These are phyloP conservation scores for Rhododendron vialii DNA, from an alignment of 148 eudicot genomes.

Conservation along the genomic window DNA sequence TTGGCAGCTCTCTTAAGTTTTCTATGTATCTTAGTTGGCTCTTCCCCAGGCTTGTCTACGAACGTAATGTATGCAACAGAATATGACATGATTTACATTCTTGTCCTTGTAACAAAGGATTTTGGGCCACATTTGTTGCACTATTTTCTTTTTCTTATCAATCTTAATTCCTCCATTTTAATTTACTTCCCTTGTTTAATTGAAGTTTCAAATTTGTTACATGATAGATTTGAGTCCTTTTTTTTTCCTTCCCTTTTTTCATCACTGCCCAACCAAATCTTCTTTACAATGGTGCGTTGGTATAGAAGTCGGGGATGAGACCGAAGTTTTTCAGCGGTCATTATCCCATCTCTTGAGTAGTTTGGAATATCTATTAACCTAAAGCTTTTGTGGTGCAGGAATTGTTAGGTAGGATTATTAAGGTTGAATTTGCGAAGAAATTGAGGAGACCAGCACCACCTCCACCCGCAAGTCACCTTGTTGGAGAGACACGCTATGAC, in stretches of 20 bases:
- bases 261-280: not conserved
- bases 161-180: not conserved
- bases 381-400: constrained; percentile 43
- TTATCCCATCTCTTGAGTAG: not conserved
- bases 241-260: not conserved
- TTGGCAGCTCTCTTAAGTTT: not conserved
- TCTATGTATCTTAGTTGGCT: not conserved
- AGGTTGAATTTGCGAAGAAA: constrained; percentile 64
- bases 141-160: not conserved
- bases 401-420: constrained; percentile 57
- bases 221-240: not conserved
- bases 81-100: not conserved
- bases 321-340: not conserved
- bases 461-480: constrained; percentile 30
- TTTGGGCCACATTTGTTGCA: not conserved
- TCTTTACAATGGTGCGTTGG: not conserved
- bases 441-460: constrained; percentile 60
- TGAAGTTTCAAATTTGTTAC: not conserved
- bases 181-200: not conserved
- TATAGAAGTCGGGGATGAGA: not conserved
- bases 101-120: not conserved
- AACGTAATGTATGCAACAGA: not conserved
- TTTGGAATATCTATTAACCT: not conserved
- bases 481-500: constrained; percentile 54
- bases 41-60: not conserved